Evolutionary conservation across 176 grass and related monocot species (phyloP).

Genomic region (Eragrostis nindensis): DNA sequence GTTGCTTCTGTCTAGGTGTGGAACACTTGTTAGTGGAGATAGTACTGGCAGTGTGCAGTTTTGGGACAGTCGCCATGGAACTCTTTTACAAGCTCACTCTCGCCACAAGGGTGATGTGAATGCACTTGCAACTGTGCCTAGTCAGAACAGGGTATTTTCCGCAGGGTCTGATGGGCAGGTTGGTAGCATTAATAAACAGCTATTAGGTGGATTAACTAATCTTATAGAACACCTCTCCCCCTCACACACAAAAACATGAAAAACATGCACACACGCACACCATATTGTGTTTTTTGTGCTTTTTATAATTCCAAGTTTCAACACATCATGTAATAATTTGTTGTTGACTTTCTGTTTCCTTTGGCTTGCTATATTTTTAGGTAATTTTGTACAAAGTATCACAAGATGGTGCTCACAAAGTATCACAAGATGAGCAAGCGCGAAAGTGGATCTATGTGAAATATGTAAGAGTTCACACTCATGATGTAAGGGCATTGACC

Average conservation of each 20-base stretch:
- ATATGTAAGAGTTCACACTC: conserved; percentile 78
- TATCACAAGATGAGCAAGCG: conserved; percentile 50
- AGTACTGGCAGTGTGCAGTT: conserved; percentile 92
- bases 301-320: background rate
- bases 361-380: conserved; percentile 46
- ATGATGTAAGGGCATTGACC: conserved; percentile 89
- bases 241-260: background rate
- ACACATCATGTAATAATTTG: background rate
- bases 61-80: conserved; percentile 90
- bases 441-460: conserved; percentile 81
- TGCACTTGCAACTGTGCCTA: conserved; percentile 79
- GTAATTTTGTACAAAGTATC: conserved; percentile 91
- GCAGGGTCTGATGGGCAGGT: conserved; percentile 99
- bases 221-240: background rate
- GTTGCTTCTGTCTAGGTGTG: conserved; percentile 65
- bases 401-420: too few species aligned
- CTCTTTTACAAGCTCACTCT: conserved; percentile 84
- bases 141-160: conserved; percentile 86
- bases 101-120: conserved; percentile 87
- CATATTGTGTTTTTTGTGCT: background rate
- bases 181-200: conserved; percentile 47
- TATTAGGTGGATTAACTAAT: conserved; percentile 45
- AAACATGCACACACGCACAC: background rate
- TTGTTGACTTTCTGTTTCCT: background rate
- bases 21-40: conserved; percentile 93